Evolutionary conservation across 805 yeast genomes (phyloP), one percentile per base, ranked within the genome.

Genomic region (Wickerhamomyces canadensis): DNA sequence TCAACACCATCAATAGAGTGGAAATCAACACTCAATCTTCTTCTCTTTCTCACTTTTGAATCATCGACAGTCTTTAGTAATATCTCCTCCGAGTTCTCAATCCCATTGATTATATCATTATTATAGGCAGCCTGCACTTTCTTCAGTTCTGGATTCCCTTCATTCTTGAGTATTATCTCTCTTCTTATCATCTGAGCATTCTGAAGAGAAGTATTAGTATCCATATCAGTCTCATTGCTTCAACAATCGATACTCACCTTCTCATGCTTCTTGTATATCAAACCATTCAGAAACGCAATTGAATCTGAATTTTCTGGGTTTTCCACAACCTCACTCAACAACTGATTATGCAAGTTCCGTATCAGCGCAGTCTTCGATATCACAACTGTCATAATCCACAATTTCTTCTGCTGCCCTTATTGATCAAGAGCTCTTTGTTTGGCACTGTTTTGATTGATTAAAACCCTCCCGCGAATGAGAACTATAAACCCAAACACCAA

Each of bases 11-110:
- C 43, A 13, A 31, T 28, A 15, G 28, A 21, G 25, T 49, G 49
- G n/a, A 54, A 38, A 25, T 54, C 53, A 14, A 54, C 44, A 1
- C 54, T 47, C 9, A 47, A 13, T 28, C 57, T 39, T 43, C 52
- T 44, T 13, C 40, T 40, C 4, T 16, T 29, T 14, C 26, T 23
- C 19, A 31, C 26, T 25, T 40, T 30, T 12, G 38, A 34, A 11
- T 26, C 15, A 13, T 41, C 41, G 9, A 33, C 32, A 1, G 49
- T 40, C 1, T 36, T 27, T 21, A 42, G 39, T 15, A 52, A 18
- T 2, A 28, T 32, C 11, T 34, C 8, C 9, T 41, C 34, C 6
- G 17, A 27, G 36, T 48, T 1, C 32, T 16, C 16, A 48, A 42
- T 24, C 27, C 27, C 13, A 17, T 7, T 17, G 35, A 27, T 15